Evolutionary conservation across 2,329 filamentous ascomycete species (phyloP), one percentile per base, ranked within the genome.

Genomic region (Alternaria panax): DNA sequence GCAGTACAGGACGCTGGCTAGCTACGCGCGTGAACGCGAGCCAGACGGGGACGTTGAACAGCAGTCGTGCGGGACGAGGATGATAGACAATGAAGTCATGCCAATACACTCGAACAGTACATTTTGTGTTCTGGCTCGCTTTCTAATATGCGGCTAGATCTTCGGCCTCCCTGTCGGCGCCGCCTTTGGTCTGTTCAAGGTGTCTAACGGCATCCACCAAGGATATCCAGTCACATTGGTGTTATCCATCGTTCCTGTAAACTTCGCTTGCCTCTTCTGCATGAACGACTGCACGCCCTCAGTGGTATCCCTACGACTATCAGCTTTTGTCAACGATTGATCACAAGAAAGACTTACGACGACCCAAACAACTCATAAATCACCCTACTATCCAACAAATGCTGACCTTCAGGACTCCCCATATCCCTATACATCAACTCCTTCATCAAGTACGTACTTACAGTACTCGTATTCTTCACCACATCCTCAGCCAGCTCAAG

Each of bases 201-300:
- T 81, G 71, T 86, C 80, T 48, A 87, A 75, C 12, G 85, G 83
- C 47, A 83, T 78, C 88, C 89, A 92, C 90, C 89, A 92, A 0
- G 89, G 90, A 76, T 88, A 90, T 14, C 81, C 82, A 0, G 76
- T 75, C 2, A 89, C 87, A 8, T 83, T 81, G 71, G 90, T 85
- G 30, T 84, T 80, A 22, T 87, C 85, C 77, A 90, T 83, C 7
- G 82, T 86, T 2, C 82, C 89, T 34, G 78, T 80, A 68, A 92
- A 92, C 12, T 84, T 80, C 0, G 88, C 86, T 57, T 83, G 81
- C 50, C 90, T 81, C 81, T 92, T 92, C 78, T 91, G 81, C 72
- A 91, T 76, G 74, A 92, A 92, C n/a, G 87, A 87, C 54, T 82
- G 72, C 7, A 91, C 85, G 3, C 89, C 90, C 73, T 92, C 90